Evolutionary conservation across 2,329 filamentous ascomycete species (phyloP).

Genomic region (Pseudopyricularia javanii): DNA sequence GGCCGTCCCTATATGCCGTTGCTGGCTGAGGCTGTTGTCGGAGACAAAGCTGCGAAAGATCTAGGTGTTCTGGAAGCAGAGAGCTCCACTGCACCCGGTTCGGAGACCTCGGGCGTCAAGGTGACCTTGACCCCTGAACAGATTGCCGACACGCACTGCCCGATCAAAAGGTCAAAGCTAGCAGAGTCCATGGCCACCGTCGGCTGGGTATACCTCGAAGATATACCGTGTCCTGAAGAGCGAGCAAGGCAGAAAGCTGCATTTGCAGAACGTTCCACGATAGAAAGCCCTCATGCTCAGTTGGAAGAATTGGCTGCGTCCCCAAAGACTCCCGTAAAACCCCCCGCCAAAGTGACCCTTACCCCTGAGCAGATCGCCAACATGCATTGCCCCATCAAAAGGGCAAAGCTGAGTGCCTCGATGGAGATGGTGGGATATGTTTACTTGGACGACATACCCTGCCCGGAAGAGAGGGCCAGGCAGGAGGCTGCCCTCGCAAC

Average conservation of each 20-base stretch:
- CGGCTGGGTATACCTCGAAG: neutral
- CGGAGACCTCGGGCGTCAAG: neutral
- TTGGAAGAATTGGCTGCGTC: too few relatives aligned
- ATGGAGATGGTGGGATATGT: neutral
- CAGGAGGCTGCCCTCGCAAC: neutral
- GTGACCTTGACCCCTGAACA: neutral
- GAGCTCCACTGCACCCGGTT: too few relatives aligned
- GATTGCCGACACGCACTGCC: neutral
- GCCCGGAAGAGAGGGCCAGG: neutral
- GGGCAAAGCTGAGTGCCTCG: neutral
- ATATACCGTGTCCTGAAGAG: neutral
- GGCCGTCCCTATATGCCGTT: neutral
- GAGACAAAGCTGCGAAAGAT: too few relatives aligned
- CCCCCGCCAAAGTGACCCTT: too few relatives aligned
- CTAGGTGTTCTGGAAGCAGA: neutral
- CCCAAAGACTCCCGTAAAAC: too few relatives aligned
- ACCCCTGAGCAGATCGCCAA: neutral
- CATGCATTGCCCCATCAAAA: neutral
- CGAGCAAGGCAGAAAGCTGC: neutral
- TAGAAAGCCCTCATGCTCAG: too few relatives aligned
- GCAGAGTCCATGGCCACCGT: neutral
- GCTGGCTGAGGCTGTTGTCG: too few relatives aligned
- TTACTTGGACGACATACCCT: neutral
- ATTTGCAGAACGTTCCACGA: too few relatives aligned
- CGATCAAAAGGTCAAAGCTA: neutral